A percentile compares a stretch with the other conserved stretches of the same genome.
Conservation (phyloP, 2,329 filamentous ascomycete species). For the Botryosphaeria agaves region DNA sequence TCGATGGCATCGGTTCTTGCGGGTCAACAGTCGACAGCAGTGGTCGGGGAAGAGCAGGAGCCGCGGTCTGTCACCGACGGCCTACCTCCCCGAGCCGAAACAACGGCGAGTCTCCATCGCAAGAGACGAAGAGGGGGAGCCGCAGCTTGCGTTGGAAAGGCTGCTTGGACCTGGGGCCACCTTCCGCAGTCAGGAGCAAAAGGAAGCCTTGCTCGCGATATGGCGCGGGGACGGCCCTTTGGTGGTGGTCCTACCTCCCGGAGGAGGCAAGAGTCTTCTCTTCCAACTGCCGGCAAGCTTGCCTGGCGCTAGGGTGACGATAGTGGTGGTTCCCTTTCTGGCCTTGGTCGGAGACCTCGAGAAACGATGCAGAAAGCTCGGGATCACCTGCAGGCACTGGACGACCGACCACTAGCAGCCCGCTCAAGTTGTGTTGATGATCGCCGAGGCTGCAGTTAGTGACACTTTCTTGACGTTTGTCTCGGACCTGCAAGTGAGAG, state of each 20-base stretch:
- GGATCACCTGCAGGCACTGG: background rate
- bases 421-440: background rate
- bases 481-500: no score
- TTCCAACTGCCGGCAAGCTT: background rate
- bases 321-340: background rate
- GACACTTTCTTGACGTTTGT: background rate
- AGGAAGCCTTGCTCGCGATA: constrained; percentile 8
- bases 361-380: background rate
- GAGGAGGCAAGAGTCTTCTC: constrained; percentile 1
- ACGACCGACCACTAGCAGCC: background rate
- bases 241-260: constrained; percentile 8
- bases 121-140: background rate
- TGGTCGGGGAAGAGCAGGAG: background rate
- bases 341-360: background rate
- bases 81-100: background rate
- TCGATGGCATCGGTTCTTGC: background rate
- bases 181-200: no score
- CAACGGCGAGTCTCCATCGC: background rate
- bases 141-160: background rate
- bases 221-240: constrained; percentile 7
- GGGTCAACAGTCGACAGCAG: background rate
- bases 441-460: background rate
- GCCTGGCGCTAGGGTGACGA: background rate
- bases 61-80: background rate
- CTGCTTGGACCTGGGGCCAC: background rate